phyloP scores from a whole-genome alignment of 140 eudicot genomes.

The Stevia rebaudiana region DNA sequence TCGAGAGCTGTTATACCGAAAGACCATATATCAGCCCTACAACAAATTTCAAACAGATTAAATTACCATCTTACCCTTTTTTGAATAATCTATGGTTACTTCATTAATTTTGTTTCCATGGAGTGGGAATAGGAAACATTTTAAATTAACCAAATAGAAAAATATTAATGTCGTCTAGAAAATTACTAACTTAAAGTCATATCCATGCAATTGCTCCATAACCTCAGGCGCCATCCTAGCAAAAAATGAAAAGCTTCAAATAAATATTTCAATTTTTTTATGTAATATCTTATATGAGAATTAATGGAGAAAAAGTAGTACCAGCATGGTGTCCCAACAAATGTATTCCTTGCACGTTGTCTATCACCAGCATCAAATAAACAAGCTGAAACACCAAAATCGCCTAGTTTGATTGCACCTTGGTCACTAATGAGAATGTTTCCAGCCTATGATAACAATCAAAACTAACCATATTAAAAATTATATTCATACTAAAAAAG shows the following conservation, averaged over 20 bases:
- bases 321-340: conserved; percentile 88
- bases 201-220: conserved; percentile 73
- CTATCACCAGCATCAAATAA: conserved; percentile 86
- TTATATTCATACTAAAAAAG: neutral
- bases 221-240: conserved; percentile 88
- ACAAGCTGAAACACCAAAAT: conserved; percentile 87
- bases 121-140: neutral
- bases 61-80: conserved; percentile 16
- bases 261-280: neutral
- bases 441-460: conserved; percentile 46
- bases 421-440: conserved; percentile 62
- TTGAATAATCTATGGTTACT: neutral
- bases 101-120: conserved; percentile 7
- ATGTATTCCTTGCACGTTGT: conserved; percentile 71
- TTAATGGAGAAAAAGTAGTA: conserved; percentile 13
- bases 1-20: conserved; percentile 96
- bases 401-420: conserved; percentile 75
- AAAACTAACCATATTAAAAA: conserved; percentile 4
- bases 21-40: conserved; percentile 97
- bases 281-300: neutral
- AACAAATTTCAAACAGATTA: conserved; percentile 17
- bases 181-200: conserved; percentile 53
- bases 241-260: conserved; percentile 12
- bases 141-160: neutral
- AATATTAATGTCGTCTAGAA: neutral